These are phyloP conservation scores for Prosopis cineraria DNA, from an alignment of 306 rosid genomes.

Conservation along the genomic window DNA sequence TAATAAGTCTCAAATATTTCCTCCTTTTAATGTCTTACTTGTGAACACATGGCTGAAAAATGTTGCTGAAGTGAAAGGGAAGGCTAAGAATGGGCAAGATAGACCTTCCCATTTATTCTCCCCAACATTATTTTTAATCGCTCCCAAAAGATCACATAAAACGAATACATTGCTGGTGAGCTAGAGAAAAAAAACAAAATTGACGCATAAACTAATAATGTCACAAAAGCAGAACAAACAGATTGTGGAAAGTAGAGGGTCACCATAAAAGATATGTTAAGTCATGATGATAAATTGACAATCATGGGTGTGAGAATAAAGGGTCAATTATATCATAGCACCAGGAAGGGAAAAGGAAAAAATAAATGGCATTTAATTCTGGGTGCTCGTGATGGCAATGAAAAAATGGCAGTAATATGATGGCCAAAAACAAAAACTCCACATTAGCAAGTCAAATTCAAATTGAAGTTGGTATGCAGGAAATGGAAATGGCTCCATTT, in stretches of 20 bases:
- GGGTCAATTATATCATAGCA: background rate
- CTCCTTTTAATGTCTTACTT: background rate
- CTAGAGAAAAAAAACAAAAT: background rate
- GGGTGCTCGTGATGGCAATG: background rate
- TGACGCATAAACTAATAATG: background rate
- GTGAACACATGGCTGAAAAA: background rate
- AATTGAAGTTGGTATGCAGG: background rate
- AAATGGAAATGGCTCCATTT: constrained; percentile 20
- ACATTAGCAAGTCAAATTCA: background rate
- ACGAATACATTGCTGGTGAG: background rate
- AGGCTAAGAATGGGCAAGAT: background rate
- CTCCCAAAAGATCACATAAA: background rate
- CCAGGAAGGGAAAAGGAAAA: constrained; percentile 1
- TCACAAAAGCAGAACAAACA: background rate
- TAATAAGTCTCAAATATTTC: background rate
- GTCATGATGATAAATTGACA: background rate
- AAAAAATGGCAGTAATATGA: background rate
- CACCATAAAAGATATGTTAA: background rate
- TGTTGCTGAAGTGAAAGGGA: background rate
- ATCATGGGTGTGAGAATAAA: background rate
- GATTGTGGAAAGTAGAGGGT: background rate
- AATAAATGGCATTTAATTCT: background rate
- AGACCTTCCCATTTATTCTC: constrained; percentile 11
- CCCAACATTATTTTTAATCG: background rate
- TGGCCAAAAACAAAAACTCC: background rate